A percentile compares a stretch with the other conserved stretches of the same genome.
These are phyloP conservation scores for Mesotaenium endlicherianum DNA, from an alignment of 139 green algal species.

Conservation along the genomic window DNA sequence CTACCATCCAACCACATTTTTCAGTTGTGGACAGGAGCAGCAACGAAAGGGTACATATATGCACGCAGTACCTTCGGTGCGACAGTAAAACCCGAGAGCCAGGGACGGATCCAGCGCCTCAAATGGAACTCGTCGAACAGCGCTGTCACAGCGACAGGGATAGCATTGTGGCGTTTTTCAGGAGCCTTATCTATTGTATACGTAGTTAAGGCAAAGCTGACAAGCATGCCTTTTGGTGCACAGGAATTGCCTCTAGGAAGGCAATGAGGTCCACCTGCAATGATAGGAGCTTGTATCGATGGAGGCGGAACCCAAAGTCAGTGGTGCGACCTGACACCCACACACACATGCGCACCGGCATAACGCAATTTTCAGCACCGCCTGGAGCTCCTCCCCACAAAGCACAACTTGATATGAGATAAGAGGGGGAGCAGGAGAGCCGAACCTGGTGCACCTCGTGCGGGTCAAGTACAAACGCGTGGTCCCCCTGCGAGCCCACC, in stretches of 20 bases:
- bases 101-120: constrained; percentile 39
- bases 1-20: not conserved
- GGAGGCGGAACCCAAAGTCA: not conserved
- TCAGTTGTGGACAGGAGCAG: not conserved
- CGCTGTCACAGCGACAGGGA: constrained; percentile 14
- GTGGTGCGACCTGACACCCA: not conserved
- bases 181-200: no score
- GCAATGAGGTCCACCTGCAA: constrained; percentile 4
- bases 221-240: no score
- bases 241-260: no score
- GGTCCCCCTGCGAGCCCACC: constrained; percentile 69
- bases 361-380: no score
- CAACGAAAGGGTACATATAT: not conserved
- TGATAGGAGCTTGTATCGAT: constrained; percentile 25
- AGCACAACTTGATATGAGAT: no score
- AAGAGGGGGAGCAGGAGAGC: no score
- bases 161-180: no score
- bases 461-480: constrained; percentile 79
- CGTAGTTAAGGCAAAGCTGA: no score
- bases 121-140: constrained; percentile 7
- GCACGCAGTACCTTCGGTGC: constrained; percentile 13
- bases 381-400: no score
- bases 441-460: constrained; percentile 64
- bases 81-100: constrained; percentile 36
- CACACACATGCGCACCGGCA: not conserved